phyloP scores from a whole-genome alignment of 768 basidiomycete species.

The Termitomyces sp. region DNA sequence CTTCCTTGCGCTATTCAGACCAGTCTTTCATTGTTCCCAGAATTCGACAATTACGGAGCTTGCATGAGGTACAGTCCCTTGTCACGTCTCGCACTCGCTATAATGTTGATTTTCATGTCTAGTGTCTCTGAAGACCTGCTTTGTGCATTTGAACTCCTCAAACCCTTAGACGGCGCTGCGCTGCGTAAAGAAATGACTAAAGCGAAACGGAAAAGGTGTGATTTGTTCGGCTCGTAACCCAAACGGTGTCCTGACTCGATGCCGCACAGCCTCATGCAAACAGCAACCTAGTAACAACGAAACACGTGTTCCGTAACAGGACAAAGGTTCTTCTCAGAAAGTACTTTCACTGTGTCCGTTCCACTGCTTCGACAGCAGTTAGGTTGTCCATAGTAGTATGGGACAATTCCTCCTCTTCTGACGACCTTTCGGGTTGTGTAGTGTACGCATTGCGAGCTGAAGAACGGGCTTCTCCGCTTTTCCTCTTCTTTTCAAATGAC shows the following conservation, averaged over 20 bases:
- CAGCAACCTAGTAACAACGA: conserved; percentile 6
- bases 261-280: conserved; percentile 16
- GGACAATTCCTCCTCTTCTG: not conserved
- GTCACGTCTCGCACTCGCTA: conserved; percentile 3
- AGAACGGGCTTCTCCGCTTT: conserved; percentile 10
- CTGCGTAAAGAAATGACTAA: conserved; percentile 98
- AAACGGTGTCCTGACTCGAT: not conserved
- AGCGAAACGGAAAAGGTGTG: conserved; percentile 90
- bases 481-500: conserved; percentile 5
- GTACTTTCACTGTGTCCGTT: not conserved
- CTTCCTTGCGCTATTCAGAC: conserved; percentile 10
- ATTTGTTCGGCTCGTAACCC: not conserved
- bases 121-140: conserved; percentile 96
- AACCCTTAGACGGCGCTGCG: conserved; percentile 92
- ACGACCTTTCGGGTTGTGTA: not conserved
- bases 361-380: conserved; percentile 9
- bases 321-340: not conserved
- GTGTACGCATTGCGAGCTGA: conserved; percentile 7
- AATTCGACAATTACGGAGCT: conserved; percentile 94
- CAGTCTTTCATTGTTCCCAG: conserved; percentile 33
- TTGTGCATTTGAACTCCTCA: conserved; percentile 96
- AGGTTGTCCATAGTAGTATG: not conserved
- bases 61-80: conserved; percentile 74
- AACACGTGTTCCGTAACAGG: not conserved
- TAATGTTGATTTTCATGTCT: conserved; percentile 12